Evolutionary conservation across 2,329 filamentous ascomycete species (phyloP).

Genomic region (Herpomyces periplanetae): DNA sequence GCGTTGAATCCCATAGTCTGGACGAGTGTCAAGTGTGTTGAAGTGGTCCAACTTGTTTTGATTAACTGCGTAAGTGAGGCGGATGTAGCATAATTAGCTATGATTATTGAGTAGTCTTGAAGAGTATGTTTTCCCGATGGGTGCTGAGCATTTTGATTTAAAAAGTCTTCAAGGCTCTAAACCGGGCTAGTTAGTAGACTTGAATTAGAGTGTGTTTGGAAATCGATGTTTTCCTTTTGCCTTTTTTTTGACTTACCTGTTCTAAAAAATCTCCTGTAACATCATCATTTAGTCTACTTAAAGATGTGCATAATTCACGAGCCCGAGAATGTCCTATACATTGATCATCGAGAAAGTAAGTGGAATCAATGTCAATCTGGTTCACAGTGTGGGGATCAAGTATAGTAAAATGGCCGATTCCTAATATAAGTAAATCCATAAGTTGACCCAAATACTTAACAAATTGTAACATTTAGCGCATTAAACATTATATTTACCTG

Average conservation of each 20-base stretch:
- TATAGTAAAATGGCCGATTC: constrained; percentile 67
- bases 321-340: constrained; percentile 39
- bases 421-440: too few species aligned
- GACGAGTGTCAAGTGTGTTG: too few species aligned
- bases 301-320: constrained; percentile 29
- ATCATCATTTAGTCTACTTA: constrained; percentile 69
- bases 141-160: constrained; percentile 4
- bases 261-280: constrained; percentile 31
- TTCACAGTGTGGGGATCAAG: constrained; percentile 37
- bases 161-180: constrained; percentile 1
- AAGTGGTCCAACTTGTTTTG: too few species aligned
- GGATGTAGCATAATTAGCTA: too few species aligned
- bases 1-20: too few species aligned
- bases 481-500: constrained; percentile 14
- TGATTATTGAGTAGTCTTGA: too few species aligned
- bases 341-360: constrained; percentile 66
- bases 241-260: constrained; percentile 9
- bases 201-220: not conserved
- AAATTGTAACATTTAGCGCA: too few species aligned
- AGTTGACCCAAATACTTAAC: too few species aligned
- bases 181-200: not conserved
- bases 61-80: too few species aligned
- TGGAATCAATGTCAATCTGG: constrained; percentile 56
- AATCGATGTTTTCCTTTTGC: not conserved
- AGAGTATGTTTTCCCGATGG: constrained; percentile 7